Percentiles rank a stretch among this genome's conserved stretches.
These are phyloP conservation scores for Verbena officinalis DNA, from an alignment of 257 asterid species.

Conservation along the genomic window DNA sequence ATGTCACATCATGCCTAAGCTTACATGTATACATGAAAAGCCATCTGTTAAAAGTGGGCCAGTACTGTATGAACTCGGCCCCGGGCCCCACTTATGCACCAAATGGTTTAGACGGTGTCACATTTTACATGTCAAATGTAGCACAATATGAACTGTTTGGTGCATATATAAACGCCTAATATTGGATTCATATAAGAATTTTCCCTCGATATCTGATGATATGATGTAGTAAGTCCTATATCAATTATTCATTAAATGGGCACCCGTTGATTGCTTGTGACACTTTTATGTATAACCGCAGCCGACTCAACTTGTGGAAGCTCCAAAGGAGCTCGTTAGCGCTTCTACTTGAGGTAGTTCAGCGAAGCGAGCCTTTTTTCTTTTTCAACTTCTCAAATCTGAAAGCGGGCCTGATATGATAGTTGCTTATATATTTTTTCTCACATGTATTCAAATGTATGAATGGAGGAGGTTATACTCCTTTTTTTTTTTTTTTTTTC, in stretches of 20 bases:
- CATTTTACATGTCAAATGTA: no score
- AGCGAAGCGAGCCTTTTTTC: not conserved
- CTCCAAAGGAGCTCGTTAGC: constrained; percentile 47
- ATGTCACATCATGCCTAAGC: no score
- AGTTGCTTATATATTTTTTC: constrained; percentile 3
- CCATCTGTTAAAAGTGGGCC: no score
- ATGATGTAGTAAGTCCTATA: no score
- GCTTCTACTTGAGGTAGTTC: constrained; percentile 39
- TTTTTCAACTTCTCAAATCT: constrained; percentile 2
- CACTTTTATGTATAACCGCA: constrained; percentile 37
- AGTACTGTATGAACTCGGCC: no score
- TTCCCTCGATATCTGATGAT: no score
- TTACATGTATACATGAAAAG: no score
- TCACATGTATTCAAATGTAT: constrained; percentile 21
- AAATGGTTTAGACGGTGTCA: no score
- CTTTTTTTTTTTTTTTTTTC: not conserved
- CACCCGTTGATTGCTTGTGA: not conserved
- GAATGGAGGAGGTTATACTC: constrained; percentile 4
- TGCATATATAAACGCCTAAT: no score
- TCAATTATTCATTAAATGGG: not conserved
- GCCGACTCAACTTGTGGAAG: constrained; percentile 37
- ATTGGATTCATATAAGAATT: no score
- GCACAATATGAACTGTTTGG: no score
- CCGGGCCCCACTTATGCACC: no score
- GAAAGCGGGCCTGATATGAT: constrained; percentile 6